Percentiles rank a stretch among this genome's conserved stretches.
These are phyloP conservation scores for Tricholoma sp. DNA, from an alignment of 768 basidiomycete species.

Conservation along the genomic window DNA sequence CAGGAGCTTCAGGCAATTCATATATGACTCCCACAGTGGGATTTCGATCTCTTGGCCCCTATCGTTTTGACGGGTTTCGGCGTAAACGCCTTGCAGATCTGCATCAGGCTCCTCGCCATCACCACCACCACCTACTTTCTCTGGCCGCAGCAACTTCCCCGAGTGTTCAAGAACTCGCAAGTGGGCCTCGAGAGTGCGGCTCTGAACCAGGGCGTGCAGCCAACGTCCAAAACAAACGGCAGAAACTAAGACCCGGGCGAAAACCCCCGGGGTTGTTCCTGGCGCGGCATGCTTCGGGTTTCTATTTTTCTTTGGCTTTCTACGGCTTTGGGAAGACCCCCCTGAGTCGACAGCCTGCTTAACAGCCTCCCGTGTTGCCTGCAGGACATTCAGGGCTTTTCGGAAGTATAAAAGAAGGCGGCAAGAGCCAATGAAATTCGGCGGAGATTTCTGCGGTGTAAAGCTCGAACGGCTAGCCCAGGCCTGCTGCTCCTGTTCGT, in stretches of 20 bases:
- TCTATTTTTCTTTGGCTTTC: background rate
- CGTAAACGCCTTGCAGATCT: background rate
- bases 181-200: background rate
- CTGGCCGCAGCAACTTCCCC: background rate
- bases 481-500: background rate
- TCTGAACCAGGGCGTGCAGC: background rate
- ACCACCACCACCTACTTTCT: background rate
- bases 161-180: background rate
- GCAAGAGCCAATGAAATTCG: background rate
- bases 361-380: background rate
- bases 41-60: background rate
- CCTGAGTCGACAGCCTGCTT: background rate
- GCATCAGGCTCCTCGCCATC: background rate
- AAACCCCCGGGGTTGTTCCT: background rate
- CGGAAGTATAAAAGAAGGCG: background rate
- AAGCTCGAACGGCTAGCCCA: background rate
- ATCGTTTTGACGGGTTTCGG: background rate
- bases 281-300: background rate
- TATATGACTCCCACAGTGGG: background rate
- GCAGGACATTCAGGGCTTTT: background rate
- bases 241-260: background rate
- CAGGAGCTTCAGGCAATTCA: background rate
- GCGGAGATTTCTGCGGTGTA: background rate
- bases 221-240: background rate
- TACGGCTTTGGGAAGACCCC: background rate